Percentiles rank a stretch among this genome's conserved stretches.
These are phyloP conservation scores for Coniella lustricola DNA, from an alignment of 2,329 filamentous ascomycete species.

Conservation along the genomic window DNA sequence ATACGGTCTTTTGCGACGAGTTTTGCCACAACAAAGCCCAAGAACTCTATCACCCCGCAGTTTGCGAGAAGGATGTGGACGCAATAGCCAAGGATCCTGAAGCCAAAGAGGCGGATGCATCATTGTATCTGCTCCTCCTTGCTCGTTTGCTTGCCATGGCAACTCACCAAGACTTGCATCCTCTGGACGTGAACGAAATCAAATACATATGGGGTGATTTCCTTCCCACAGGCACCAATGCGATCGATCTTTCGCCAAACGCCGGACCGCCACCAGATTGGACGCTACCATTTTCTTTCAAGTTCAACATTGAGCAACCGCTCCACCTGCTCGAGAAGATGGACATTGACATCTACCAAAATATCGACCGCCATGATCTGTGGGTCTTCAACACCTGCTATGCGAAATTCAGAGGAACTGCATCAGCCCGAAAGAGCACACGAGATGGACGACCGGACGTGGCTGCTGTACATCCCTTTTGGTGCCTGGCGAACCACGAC, in stretches of 20 bases:
- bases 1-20: constrained; percentile 60
- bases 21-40: constrained; percentile 52
- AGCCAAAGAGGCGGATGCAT: constrained; percentile 50
- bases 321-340: constrained; percentile 77
- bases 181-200: constrained; percentile 56
- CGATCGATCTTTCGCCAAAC: constrained; percentile 46
- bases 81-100: constrained; percentile 58
- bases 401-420: constrained; percentile 87
- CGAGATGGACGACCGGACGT: constrained; percentile 81
- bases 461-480: constrained; percentile 87
- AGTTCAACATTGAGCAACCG: constrained; percentile 65
- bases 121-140: constrained; percentile 57
- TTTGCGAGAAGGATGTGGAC: constrained; percentile 61
- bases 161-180: constrained; percentile 52
- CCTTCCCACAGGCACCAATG: constrained; percentile 43
- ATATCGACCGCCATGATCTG: constrained; percentile 54
- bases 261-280: constrained; percentile 52
- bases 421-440: constrained; percentile 72
- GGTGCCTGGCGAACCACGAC: constrained; percentile 94
- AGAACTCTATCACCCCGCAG: constrained; percentile 54
- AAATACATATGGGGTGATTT: constrained; percentile 68
- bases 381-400: constrained; percentile 91
- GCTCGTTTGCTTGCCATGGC: constrained; percentile 58
- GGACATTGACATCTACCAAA: constrained; percentile 68
- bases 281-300: constrained; percentile 73